Evolutionary conservation across 1,284 basidiomycete genomes (phyloP), one percentile per base, ranked within the genome.

Genomic region (Trichosporon sp.): DNA sequence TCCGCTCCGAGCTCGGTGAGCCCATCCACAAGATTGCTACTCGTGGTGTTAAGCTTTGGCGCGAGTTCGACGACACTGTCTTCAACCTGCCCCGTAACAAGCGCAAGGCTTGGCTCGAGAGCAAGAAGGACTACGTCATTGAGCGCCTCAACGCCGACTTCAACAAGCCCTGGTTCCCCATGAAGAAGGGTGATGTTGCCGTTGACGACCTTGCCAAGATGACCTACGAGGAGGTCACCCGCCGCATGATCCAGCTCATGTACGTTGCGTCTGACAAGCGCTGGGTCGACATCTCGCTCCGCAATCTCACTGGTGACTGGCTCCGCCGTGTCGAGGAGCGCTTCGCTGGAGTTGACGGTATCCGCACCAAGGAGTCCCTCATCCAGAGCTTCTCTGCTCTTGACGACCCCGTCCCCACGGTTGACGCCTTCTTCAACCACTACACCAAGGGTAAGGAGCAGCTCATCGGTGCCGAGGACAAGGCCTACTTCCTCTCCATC

Each of bases 21-120:
- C 96, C 96, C 32, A 99, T 99, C 80, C 96, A 99, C 88, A 98
- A 99, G 88, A 93, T 98, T 81, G 95, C 96, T 67, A 99, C 91
- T 66, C 92, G 97, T 67, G 97, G 89, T 69, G 93, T 98, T 82
- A 97, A 94, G 86, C 88, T 99, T 65, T 99, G 96, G 96, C 94
- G 93, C 84, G 95, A 99, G 87, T 97, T 98, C 80, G 97, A 99
- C 83, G 91, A 97, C 78, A 93, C 90, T 11, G 92, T 99, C 73
- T 99, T 99, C 89, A 91, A 91, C 83, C 85, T 98, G 74, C 91
- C 96, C 12, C 94, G 95, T 85, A 96, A 98, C 86, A 99, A 99
- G 88, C 91, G 95, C 68, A 87, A 84, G 26, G 88, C 90, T 4
- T 99, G 95, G 96, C 87, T 99, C 76, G 86, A 88, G 67, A 91